Evolutionary conservation across 306 rosid species (phyloP).

Genomic region (Cicer arietinum): DNA sequence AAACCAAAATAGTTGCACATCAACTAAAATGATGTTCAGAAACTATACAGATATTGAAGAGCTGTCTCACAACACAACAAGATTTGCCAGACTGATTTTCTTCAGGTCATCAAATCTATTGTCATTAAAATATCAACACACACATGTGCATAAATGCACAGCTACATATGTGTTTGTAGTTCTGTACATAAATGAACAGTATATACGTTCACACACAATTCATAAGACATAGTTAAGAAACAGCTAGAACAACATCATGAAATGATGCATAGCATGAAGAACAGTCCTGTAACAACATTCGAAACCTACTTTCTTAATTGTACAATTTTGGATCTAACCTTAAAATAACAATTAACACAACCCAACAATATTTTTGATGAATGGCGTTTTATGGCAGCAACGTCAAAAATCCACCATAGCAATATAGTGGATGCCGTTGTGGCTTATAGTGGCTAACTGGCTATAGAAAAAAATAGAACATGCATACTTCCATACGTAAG

Average conservation of each 20-base stretch:
- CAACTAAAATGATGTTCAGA: slow-evolving; percentile 22
- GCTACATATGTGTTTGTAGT: neutral
- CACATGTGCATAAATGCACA: slow-evolving; percentile 22
- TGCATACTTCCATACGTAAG: neutral
- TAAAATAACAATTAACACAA: slow-evolving; percentile 17
- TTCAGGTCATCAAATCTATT: neutral
- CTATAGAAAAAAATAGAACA: neutral
- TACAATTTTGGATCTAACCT: neutral
- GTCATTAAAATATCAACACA: slow-evolving; percentile 27
- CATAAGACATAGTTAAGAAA: slow-evolving; percentile 6
- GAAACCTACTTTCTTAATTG: slow-evolving; percentile 3
- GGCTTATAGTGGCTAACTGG: neutral
- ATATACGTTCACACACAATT: slow-evolving; percentile 10
- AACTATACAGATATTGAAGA: slow-evolving; percentile 30
- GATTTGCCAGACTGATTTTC: neutral
- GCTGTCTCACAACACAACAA: slow-evolving; percentile 3
- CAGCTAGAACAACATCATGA: slow-evolving; percentile 16
- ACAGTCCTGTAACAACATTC: neutral
- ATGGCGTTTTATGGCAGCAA: neutral
- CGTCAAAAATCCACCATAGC: neutral
- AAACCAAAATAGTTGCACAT: slow-evolving; percentile 28
- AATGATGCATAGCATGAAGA: slow-evolving; percentile 21
- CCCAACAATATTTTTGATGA: neutral
- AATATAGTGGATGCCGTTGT: neutral
- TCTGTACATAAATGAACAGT: slow-evolving; percentile 21